Conservation (phyloP, 2,329 filamentous ascomycete genomes). For the Diaporthe citriasiana region DNA sequence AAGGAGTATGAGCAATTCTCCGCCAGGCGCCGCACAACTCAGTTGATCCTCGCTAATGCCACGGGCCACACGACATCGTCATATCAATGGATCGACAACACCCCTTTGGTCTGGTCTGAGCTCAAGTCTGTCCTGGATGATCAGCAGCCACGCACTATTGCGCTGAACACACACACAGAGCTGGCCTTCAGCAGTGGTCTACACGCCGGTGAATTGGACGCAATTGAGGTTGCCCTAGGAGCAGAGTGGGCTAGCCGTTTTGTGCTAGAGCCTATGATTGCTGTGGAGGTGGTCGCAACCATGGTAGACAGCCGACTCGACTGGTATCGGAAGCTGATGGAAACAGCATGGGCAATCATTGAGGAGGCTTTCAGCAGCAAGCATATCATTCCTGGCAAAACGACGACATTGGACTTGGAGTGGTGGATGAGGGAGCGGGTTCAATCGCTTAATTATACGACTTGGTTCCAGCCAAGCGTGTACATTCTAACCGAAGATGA, state of each 20-base stretch:
- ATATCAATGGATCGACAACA: constrained; percentile 64
- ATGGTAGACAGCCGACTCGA: constrained; percentile 56
- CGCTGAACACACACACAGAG: constrained; percentile 60
- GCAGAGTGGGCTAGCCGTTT: constrained; percentile 56
- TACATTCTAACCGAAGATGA: constrained; percentile 55
- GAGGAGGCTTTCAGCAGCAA: constrained; percentile 59
- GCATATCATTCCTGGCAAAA: constrained; percentile 58
- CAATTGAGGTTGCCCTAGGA: constrained; percentile 54
- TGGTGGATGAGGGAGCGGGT: constrained; percentile 67
- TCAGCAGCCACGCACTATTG: constrained; percentile 56
- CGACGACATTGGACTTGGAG: constrained; percentile 62
- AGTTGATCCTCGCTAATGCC: constrained; percentile 62
- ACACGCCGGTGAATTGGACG: constrained; percentile 61
- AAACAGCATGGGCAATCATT: constrained; percentile 66
- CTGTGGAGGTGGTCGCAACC: constrained; percentile 61
- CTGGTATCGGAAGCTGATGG: constrained; percentile 62
- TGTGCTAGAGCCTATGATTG: constrained; percentile 60
- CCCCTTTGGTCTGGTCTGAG: constrained; percentile 57
- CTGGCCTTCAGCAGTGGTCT: constrained; percentile 62
- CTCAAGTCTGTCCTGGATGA: constrained; percentile 54
- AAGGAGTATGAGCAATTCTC: constrained; percentile 62
- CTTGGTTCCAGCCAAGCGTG: constrained; percentile 66
- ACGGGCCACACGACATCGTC: constrained; percentile 47
- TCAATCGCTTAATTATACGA: constrained; percentile 64
- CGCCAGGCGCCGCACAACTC: constrained; percentile 63